These are phyloP conservation scores for Calonectria montana DNA, from an alignment of 2,329 filamentous ascomycete species.

Conservation along the genomic window DNA sequence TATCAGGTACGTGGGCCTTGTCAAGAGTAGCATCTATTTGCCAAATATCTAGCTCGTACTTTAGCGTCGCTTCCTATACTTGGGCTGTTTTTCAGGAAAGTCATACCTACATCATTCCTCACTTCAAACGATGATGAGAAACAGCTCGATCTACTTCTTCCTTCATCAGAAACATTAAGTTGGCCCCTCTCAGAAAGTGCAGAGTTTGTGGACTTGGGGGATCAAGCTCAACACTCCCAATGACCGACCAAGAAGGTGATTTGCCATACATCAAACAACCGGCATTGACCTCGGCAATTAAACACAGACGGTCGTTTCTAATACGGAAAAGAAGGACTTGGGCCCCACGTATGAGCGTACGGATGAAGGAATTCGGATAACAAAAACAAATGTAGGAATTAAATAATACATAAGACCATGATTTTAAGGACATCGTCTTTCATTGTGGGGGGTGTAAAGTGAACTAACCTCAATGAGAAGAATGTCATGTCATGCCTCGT, in stretches of 20 bases:
- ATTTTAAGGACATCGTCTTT: background rate
- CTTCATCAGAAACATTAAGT: background rate
- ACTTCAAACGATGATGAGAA: background rate
- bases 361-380: background rate
- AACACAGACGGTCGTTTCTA: background rate
- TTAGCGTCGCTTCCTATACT: conserved; percentile 39
- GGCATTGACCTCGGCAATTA: background rate
- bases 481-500: background rate
- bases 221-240: background rate
- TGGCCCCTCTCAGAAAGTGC: background rate
- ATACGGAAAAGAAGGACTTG: too few species aligned
- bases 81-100: conserved; percentile 31
- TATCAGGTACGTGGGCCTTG: conserved; percentile 35
- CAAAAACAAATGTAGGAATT: background rate
- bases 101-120: conserved; percentile 20
- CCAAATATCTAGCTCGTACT: background rate
- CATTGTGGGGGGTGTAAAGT: background rate
- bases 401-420: background rate
- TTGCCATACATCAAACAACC: background rate
- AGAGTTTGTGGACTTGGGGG: too few species aligned
- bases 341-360: background rate
- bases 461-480: too few species aligned
- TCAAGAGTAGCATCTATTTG: background rate
- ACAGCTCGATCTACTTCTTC: background rate
- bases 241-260: background rate